Evolutionary conservation across 306 rosid genomes (phyloP).

Genomic region (Canavalia gladiata): DNA sequence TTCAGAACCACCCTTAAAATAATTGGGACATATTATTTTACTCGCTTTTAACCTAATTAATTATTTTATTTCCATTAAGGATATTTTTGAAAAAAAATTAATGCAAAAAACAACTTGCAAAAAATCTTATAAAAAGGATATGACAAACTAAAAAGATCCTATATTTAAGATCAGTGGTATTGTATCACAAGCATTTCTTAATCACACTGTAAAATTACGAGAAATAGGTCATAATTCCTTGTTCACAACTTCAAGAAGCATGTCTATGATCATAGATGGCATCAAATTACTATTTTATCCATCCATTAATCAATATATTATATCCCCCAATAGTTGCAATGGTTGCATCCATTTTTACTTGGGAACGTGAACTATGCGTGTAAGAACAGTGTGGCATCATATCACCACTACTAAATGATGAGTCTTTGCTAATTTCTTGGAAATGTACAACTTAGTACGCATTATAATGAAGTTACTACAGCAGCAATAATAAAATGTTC

Average conservation of each 20-base stretch:
- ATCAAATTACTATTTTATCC: conserved; percentile 2
- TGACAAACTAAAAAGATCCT: too few species aligned
- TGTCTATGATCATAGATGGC: not conserved
- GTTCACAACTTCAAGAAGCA: conserved; percentile 1
- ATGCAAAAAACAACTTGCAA: too few species aligned
- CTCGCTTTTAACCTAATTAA: too few species aligned
- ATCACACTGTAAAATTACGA: not conserved
- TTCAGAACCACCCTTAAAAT: too few species aligned
- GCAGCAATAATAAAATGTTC: not conserved
- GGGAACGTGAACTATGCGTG: not conserved
- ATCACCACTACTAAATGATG: conserved; percentile 8
- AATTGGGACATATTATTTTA: too few species aligned
- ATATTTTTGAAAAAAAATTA: too few species aligned
- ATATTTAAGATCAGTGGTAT: too few species aligned
- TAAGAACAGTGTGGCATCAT: not conserved
- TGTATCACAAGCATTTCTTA: not conserved
- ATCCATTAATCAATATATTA: not conserved
- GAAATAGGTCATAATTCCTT: conserved; percentile 33
- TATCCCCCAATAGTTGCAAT: not conserved
- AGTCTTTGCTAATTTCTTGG: not conserved
- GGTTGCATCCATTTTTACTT: not conserved
- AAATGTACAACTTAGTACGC: not conserved
- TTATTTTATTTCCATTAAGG: too few species aligned
- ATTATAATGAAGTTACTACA: not conserved
- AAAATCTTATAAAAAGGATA: too few species aligned